Evolutionary conservation across 2,329 filamentous ascomycete species (phyloP), one percentile per base, ranked within the genome.

Genomic region (Cryphonectria nitschkei): DNA sequence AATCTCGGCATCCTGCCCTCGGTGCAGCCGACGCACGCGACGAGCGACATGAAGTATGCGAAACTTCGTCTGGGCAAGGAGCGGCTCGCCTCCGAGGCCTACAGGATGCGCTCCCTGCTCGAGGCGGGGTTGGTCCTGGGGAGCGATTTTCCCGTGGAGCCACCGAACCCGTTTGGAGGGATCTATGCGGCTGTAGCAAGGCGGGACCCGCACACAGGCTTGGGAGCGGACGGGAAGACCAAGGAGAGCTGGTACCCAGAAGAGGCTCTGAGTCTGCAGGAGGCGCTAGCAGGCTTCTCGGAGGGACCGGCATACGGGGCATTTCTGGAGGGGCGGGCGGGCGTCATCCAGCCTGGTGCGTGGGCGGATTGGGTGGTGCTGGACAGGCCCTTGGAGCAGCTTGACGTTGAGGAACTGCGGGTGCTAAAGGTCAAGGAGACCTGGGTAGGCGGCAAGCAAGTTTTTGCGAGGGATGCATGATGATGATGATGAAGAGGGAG

Each of bases 311-410:
- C 89, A 1, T 84, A 87, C 74, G 89, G 84, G 0, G 88, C 84
- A 0, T 90, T 90, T 65, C 80, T 87, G 65, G 88, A 91, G 62
- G 85, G 83, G 0, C 84, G 83, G 74, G 87, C 88, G 1, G 90
- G 90, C 0, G 81, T 86, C 0, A 90, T 93, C 41, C 79, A 83
- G 68, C 78, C 82, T n/a, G 89, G 89, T 0, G 88, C 87, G 0
- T 88, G 88, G 77, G 91, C 90, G 0, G 91, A 93, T 78, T 93
- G 90, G 90, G 83, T 93, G 4, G 89, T 93, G n/a, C 79, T 93
- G 16, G 89, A 92, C 73, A 77, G 82, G 72, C 85, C 87, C 61
- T 76, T 92, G 0, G 85, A 87, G 68, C 80, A 76, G 0, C 78
- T 87, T 43, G 81, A 83, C 14, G 71, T 86, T 2, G 88, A 90